These are phyloP conservation scores for Acaromyces ingoldii DNA, from an alignment of 1,284 basidiomycete genomes.

Conservation along the genomic window DNA sequence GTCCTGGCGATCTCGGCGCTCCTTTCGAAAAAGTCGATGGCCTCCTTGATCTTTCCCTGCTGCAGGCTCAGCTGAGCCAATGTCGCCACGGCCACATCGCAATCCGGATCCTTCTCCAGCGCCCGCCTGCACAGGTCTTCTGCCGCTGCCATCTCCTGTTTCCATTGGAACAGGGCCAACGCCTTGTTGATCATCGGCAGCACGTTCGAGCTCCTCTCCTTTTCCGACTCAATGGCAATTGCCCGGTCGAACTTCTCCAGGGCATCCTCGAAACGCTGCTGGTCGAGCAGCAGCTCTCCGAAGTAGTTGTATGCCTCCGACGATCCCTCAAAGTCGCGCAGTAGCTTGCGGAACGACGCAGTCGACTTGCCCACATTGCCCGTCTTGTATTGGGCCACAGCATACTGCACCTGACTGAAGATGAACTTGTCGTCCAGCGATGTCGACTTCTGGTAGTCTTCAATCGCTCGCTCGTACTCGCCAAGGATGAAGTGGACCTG, in stretches of 20 bases:
- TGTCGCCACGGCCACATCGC: slow-evolving; percentile 93
- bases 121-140: slow-evolving; percentile 84
- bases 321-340: slow-evolving; percentile 36
- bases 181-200: slow-evolving; percentile 92
- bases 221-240: slow-evolving; percentile 73
- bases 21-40: slow-evolving; percentile 79
- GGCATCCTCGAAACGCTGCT: slow-evolving; percentile 81
- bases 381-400: slow-evolving; percentile 93
- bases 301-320: slow-evolving; percentile 58
- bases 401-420: slow-evolving; percentile 92
- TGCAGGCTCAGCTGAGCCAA: slow-evolving; percentile 89
- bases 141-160: slow-evolving; percentile 77
- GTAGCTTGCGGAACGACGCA: slow-evolving; percentile 69
- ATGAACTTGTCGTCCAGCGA: slow-evolving; percentile 78
- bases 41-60: slow-evolving; percentile 81
- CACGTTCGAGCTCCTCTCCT: slow-evolving; percentile 35
- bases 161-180: slow-evolving; percentile 90
- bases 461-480: slow-evolving; percentile 77
- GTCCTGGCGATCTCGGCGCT: slow-evolving; percentile 82
- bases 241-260: slow-evolving; percentile 93
- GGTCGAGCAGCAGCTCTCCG: slow-evolving; percentile 90
- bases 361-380: slow-evolving; percentile 73
- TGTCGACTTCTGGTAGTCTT: slow-evolving; percentile 84
- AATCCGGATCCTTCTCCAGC: slow-evolving; percentile 74
- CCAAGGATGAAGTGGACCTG: slow-evolving; percentile 97